Evolutionary conservation across 768 basidiomycete genomes (phyloP), one percentile per base, ranked within the genome.

Genomic region (Tephrocybe sp.): DNA sequence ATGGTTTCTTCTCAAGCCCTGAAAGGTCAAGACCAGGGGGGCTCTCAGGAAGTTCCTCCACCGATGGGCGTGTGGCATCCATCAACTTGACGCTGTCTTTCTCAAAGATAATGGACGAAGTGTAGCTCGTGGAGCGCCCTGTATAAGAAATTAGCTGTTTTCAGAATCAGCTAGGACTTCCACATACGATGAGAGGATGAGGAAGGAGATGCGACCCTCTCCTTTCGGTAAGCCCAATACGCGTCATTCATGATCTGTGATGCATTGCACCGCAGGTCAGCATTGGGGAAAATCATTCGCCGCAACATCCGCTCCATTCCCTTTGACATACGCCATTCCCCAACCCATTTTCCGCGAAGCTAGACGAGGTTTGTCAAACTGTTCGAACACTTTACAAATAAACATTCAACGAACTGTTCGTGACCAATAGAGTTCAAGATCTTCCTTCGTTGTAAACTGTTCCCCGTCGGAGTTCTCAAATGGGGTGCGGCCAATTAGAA

Each of bases 401-500:
- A 3, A 66, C 80, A 30, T 51, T n/a, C n/a, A n/a, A n/a, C n/a
- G n/a, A n/a, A 84, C 84, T 2, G 94, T 93, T 15, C 92, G 80
- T 37, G 79, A 71, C 86, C 91, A 95, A 64, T 99, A 99, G 45
- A 77, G 77, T 62, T 91, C 86, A 21, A 95, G 67, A 55, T 91
- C 88, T 36, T 88, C 90, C 58, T 86, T 84, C 12, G 83, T 86
- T 7, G 76, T 69, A 55, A 94, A 86, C 52, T 86, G 77, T 60
- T 94, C 90, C 6, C 83, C 82, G 55, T 91, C 88, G 33, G 80
- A 77, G 54, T 87, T 63, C 64, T 94, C 89, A 61, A 98, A 98
- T 1, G 94, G 94, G 1, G 95, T 98, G 9, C 95, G 79, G 1
- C 94, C 94, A 19, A 86, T 73, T 25, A 97, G 78, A 53, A 99